Conservation (phyloP, 1,139 yeast species). For the Casaregolazyma lundiana region DNA sequence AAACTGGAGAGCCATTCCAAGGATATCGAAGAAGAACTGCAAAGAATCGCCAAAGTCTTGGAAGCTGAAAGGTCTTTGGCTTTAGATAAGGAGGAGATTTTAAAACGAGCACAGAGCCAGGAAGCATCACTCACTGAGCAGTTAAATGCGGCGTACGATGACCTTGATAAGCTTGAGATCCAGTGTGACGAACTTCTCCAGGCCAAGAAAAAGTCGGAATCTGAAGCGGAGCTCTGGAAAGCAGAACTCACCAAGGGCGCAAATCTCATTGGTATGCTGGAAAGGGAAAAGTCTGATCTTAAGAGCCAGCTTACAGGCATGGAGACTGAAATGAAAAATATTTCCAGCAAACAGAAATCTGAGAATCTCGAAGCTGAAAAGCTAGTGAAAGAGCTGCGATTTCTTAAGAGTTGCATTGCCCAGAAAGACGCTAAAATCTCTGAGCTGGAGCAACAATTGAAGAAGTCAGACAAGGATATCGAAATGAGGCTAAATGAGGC, state of each 20-base stretch:
- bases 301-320: slow-evolving; percentile 22
- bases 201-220: slow-evolving; percentile 35
- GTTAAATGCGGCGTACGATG: slow-evolving; percentile 33
- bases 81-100: slow-evolving; percentile 41
- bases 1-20: slow-evolving; percentile 30
- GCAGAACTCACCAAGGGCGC: slow-evolving; percentile 35
- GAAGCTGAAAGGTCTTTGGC: slow-evolving; percentile 39
- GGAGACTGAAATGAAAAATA: slow-evolving; percentile 26
- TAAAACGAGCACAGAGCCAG: slow-evolving; percentile 38
- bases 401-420: slow-evolving; percentile 21
- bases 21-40: slow-evolving; percentile 37
- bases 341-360: slow-evolving; percentile 15
- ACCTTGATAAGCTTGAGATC: slow-evolving; percentile 35
- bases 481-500: slow-evolving; percentile 33
- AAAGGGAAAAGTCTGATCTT: slow-evolving; percentile 31
- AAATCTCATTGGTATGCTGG: slow-evolving; percentile 29
- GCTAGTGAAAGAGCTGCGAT: slow-evolving; percentile 24
- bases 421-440: slow-evolving; percentile 36
- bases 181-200: slow-evolving; percentile 36
- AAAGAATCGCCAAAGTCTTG: slow-evolving; percentile 34
- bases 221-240: slow-evolving; percentile 30
- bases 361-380: slow-evolving; percentile 16
- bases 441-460: slow-evolving; percentile 34
- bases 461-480: slow-evolving; percentile 35
- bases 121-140: slow-evolving; percentile 41